These are phyloP conservation scores for Roridomyces roridus DNA, from an alignment of 768 basidiomycete genomes.

Conservation along the genomic window DNA sequence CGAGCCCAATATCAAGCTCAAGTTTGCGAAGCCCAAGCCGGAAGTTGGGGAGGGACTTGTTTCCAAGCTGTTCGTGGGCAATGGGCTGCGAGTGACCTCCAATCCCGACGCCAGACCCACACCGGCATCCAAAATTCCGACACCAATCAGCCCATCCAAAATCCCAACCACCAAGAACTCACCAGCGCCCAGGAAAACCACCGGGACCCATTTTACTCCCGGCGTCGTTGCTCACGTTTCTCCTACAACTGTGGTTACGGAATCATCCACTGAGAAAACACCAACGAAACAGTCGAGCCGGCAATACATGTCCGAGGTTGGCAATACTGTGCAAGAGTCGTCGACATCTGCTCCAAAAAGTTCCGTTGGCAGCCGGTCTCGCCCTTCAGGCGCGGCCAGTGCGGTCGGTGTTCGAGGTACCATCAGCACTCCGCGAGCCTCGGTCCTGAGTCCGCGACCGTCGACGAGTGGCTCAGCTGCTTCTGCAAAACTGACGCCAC, in stretches of 20 bases:
- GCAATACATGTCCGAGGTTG: slow-evolving; percentile 25
- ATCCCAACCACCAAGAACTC: slow-evolving; percentile 18
- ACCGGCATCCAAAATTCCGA: not conserved
- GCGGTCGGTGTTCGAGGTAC: slow-evolving; percentile 3
- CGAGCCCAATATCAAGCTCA: slow-evolving; percentile 2
- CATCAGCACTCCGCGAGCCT: slow-evolving; percentile 19
- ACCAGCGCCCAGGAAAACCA: slow-evolving; percentile 7
- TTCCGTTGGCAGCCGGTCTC: slow-evolving; percentile 10
- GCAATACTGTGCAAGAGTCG: slow-evolving; percentile 15
- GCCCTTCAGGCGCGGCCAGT: slow-evolving; percentile 3
- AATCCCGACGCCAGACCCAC: slow-evolving; percentile 8
- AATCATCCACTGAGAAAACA: not conserved
- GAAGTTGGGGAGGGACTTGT: slow-evolving; percentile 11
- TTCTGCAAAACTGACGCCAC: not conserved
- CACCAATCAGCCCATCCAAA: slow-evolving; percentile 15
- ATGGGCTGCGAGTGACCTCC: slow-evolving; percentile 19
- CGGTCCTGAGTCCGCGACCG: slow-evolving; percentile 3
- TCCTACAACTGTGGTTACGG: slow-evolving; percentile 19
- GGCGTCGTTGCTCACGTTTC: slow-evolving; percentile 14
- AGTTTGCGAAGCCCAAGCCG: slow-evolving; percentile 9
- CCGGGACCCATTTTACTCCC: not conserved
- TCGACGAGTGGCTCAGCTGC: slow-evolving; percentile 6
- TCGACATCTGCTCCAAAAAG: slow-evolving; percentile 8
- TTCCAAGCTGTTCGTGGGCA: slow-evolving; percentile 26
- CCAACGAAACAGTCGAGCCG: not conserved